Evolutionary conservation across 2,329 filamentous ascomycete genomes (phyloP), one percentile per base, ranked within the genome.

Genomic region (Drechmeria coniospora): DNA sequence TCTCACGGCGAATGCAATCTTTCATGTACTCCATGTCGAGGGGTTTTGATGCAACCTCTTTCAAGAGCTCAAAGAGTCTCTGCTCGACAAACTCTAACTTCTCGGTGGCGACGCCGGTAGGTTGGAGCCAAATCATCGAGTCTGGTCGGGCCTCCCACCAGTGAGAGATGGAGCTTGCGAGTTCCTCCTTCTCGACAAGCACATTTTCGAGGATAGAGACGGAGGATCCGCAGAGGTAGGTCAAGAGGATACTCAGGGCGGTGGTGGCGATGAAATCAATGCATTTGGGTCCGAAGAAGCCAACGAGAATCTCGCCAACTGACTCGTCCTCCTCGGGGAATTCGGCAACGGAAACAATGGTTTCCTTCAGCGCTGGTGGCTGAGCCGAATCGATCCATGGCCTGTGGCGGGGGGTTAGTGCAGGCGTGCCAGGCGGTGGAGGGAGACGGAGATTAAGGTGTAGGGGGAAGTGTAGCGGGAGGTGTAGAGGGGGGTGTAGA

Each of bases 271-370:
- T 48, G 3, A 68, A 51, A 40, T 94, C 74, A 29, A 69, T 79
- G 50, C 79, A 84, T 41, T 77, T 66, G 1, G 90, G 90, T 1
- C 90, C 90, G 30, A 95, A 74, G 55, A 92, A 93, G 2, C 70
- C 79, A 13, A 94, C 74, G 26, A 82, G 59, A 27, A 95, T 74
- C 47, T 95, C 87, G 21, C 90, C 90, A 31, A 76, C 80, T 0
- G 83, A 87, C 48, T 98, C 90, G 39, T 98, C 90, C 43, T 94
- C 87, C 48, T 98, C 90, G 0, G 90, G 90, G 43, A 98, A 98
- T 36, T 92, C 77, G 16, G 92, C 77, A 1, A 67, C 82, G 38
- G 87, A 72, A 9, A 92, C 54, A 8, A 75, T 62, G 0, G 81
- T 83, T 47, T 80, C 65, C 17, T 68, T 67, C 16, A 98, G 59